These are phyloP conservation scores for Spiromastix sp. DNA, from an alignment of 2,329 filamentous ascomycete species.

Conservation along the genomic window DNA sequence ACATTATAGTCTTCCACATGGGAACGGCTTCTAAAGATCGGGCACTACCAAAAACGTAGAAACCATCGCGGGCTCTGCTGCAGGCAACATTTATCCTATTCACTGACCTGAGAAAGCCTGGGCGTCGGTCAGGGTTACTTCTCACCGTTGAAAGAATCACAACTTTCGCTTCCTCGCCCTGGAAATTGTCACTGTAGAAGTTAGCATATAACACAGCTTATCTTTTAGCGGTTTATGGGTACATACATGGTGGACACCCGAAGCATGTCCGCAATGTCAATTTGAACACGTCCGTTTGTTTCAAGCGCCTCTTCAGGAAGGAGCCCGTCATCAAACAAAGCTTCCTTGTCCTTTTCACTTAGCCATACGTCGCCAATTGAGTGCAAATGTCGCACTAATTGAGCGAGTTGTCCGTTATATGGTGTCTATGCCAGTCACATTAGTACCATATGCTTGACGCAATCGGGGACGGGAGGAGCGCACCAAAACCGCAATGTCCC, in stretches of 20 bases:
- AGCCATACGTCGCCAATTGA: slow-evolving; percentile 18
- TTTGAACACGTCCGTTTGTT: background rate
- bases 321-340: too few relatives aligned
- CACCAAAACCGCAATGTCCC: slow-evolving; percentile 22
- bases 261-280: slow-evolving; percentile 2
- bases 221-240: too few relatives aligned
- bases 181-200: slow-evolving; percentile 20
- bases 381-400: slow-evolving; percentile 13
- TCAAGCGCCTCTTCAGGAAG: background rate
- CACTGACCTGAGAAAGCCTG: slow-evolving; percentile 22
- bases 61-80: slow-evolving; percentile 21
- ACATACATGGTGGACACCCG: slow-evolving; percentile 5
- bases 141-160: slow-evolving; percentile 23
- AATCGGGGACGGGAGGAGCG: background rate
- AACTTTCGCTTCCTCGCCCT: slow-evolving; percentile 26
- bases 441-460: background rate
- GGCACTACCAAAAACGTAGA: slow-evolving; percentile 24
- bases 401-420: slow-evolving; percentile 20
- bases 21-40: slow-evolving; percentile 14
- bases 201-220: background rate
- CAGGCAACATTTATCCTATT: slow-evolving; percentile 27
- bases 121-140: slow-evolving; percentile 17
- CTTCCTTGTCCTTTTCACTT: slow-evolving; percentile 17
- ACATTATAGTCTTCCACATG: slow-evolving; percentile 20
- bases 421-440: slow-evolving; percentile 13